Percentiles rank a stretch among this genome's conserved stretches.
Conservation (phyloP, 2,329 filamentous ascomycete species). For the Purpureocillium lavendulum region DNA sequence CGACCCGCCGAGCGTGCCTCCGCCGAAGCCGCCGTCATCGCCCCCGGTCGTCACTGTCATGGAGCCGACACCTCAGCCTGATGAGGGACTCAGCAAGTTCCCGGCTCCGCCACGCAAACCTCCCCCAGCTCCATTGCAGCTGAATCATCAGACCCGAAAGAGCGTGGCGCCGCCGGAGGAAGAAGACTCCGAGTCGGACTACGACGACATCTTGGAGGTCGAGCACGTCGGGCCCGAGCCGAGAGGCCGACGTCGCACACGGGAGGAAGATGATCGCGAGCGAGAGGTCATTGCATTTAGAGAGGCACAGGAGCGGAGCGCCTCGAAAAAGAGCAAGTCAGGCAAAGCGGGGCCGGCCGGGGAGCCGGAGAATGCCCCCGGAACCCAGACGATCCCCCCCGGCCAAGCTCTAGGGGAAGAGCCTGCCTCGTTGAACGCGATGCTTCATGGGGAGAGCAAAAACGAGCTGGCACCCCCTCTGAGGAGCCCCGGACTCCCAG, state of each 20-base stretch:
- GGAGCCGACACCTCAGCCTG: slow-evolving; percentile 34
- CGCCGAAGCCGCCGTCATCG: slow-evolving; percentile 38
- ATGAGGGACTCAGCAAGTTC: slow-evolving; percentile 41
- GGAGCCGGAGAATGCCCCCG: slow-evolving; percentile 23
- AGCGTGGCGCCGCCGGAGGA: slow-evolving; percentile 35
- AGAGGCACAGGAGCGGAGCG: slow-evolving; percentile 62
- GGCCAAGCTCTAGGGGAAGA: slow-evolving; percentile 26
- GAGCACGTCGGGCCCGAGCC: slow-evolving; percentile 52
- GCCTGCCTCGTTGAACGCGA: slow-evolving; percentile 43
- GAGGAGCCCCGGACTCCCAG: slow-evolving; percentile 51
- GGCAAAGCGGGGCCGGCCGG: slow-evolving; percentile 17
- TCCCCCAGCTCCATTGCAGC: slow-evolving; percentile 75
- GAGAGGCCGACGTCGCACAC: slow-evolving; percentile 72
- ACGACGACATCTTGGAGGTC: slow-evolving; percentile 68
- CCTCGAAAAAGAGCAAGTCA: slow-evolving; percentile 63
- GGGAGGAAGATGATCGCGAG: slow-evolving; percentile 78
- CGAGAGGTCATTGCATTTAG: slow-evolving; percentile 60
- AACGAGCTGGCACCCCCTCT: slow-evolving; percentile 32
- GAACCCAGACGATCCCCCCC: slow-evolving; percentile 24
- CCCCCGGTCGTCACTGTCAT: slow-evolving; percentile 28
- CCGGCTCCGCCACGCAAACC: slow-evolving; percentile 65
- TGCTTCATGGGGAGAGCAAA: slow-evolving; percentile 32
- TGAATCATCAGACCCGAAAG: slow-evolving; percentile 29
- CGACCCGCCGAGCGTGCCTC: slow-evolving; percentile 41
- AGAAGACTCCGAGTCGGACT: slow-evolving; percentile 68